Evolutionary conservation across 2,329 filamentous ascomycete species (phyloP), one percentile per base, ranked within the genome.

Genomic region (Sporothrix inflata): DNA sequence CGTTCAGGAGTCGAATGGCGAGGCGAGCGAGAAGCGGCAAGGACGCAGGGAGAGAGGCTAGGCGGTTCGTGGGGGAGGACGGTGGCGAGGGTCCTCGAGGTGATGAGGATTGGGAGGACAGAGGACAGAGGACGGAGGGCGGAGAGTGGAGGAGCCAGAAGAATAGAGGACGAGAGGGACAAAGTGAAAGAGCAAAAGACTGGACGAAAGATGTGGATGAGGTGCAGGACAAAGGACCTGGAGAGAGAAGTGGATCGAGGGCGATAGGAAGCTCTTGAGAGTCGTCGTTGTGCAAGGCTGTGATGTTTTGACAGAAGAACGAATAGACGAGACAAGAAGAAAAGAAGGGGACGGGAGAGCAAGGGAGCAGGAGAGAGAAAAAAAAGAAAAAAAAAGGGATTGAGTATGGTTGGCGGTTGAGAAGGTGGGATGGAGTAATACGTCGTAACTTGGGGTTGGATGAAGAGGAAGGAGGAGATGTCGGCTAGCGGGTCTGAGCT

Each of bases 401-500:
- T 40, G 27, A 7, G 21, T 38, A 27, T 40, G 19, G 45, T 27
- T 61, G 68, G 51, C 5, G 38, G 40, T 61, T 27, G 40, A n/a
- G 51, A 40, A 21, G 21, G 45, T 30, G 34, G 68, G 53, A 70
- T 16, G 68, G 47, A 53, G 30, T 34, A 53, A 6, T 34, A 34
- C 30, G 30, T 3, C 30, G 66, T 40, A 57, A 51, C 53, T 69
- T 69, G 47, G 49, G 69, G 71, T 60, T 71, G 45, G 57, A 67
- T 42, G 51, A 42, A 34, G 73, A 74, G 55, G 51, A 53, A 34
- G 53, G 61, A 68, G 34, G 70, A 55, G 65, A 51, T 67, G 72
- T 42, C 67, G 68, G 63, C 71, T 70, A 70, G 72, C 72, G 70
- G 73, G 70, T 70, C 70, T 68, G 66, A 71, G 68, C 70, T 72